Conservation (phyloP, 106 monocot species). For the Gastrodia elata region DNA sequence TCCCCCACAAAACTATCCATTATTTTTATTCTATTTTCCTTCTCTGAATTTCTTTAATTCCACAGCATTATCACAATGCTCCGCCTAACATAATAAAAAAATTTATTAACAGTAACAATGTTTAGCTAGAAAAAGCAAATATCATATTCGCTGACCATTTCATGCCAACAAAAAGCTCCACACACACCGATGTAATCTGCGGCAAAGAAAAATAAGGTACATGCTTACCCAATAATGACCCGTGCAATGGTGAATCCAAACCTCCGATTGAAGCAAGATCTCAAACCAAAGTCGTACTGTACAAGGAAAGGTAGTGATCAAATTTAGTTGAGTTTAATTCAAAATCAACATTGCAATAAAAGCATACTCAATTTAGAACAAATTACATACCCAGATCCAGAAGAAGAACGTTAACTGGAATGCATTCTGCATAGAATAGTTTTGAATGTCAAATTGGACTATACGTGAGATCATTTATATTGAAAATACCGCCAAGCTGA, state of each 20-base stretch:
- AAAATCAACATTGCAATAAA: neutral
- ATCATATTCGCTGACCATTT: neutral
- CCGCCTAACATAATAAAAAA: neutral
- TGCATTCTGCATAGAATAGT: conserved; percentile 60
- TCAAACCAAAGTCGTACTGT: conserved; percentile 77
- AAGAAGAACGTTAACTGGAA: conserved; percentile 79
- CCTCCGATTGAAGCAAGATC: conserved; percentile 70
- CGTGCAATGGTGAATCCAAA: conserved; percentile 32
- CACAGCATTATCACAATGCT: neutral
- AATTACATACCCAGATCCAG: conserved; percentile 78
- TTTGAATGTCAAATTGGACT: neutral
- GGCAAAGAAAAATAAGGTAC: neutral
- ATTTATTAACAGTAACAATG: neutral
- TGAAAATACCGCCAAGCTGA: neutral
- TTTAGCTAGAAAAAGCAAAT: neutral
- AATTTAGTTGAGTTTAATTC: neutral
- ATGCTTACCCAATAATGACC: conserved; percentile 54
- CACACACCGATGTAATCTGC: neutral
- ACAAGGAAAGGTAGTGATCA: neutral
- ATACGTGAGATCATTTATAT: neutral
- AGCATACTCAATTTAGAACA: neutral
- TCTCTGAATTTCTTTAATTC: neutral
- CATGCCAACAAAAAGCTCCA: neutral
- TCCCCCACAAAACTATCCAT: neutral
- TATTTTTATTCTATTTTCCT: neutral